Conservation (phyloP, 352 stramenopile genomes). For the Aphanomyces invadans region DNA sequence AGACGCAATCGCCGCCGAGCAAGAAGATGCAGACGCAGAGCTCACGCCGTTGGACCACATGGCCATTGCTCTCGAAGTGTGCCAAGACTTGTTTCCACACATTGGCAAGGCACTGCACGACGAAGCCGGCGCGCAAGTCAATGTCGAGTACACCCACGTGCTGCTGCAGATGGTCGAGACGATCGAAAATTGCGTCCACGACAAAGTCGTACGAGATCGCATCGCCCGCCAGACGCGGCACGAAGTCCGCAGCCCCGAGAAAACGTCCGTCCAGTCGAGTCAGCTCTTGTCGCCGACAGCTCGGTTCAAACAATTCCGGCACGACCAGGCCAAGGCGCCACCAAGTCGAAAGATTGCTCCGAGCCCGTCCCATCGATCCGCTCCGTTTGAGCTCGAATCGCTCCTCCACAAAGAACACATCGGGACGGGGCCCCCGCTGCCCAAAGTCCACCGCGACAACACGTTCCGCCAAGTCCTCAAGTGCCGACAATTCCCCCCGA, state of each 20-base stretch:
- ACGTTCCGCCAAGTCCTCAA: neutral
- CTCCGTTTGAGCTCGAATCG: conserved; percentile 15
- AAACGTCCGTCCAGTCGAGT: neutral
- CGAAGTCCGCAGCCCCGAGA: conserved; percentile 3
- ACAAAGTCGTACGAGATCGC: neutral
- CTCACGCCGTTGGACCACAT: conserved; percentile 10
- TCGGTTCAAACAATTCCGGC: neutral
- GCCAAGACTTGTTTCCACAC: neutral
- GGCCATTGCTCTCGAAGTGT: conserved; percentile 12
- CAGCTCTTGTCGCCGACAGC: neutral
- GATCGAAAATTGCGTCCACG: neutral
- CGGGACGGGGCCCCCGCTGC: neutral
- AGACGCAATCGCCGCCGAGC: neutral
- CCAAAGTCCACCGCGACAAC: neutral
- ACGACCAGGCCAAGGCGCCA: neutral
- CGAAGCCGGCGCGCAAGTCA: neutral
- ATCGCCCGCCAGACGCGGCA: neutral
- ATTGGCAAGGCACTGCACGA: conserved; percentile 7
- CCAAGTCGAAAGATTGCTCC: neutral
- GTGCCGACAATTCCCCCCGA: neutral
- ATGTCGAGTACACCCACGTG: neutral
- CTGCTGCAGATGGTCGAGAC: conserved; percentile 1
- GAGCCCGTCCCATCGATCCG: neutral
- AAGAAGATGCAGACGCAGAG: neutral
- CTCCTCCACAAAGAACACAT: neutral